Conservation (phyloP, 345 rosid genomes). For the Murraya koenigii region DNA sequence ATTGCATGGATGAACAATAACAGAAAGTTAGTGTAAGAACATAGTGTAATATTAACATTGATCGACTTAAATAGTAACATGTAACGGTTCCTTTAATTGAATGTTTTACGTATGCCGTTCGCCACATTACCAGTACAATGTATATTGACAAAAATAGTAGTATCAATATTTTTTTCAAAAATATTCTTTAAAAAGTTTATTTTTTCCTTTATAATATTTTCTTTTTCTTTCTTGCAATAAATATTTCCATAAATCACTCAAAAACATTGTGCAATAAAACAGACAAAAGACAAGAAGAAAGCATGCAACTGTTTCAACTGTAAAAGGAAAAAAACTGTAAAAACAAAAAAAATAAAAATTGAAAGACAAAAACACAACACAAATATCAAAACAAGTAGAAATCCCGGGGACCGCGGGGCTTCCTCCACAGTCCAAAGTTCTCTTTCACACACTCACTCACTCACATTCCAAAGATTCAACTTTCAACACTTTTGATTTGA, state of each 20-base stretch:
- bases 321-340: background rate
- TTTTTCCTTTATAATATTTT: too few species aligned
- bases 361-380: background rate
- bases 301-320: background rate
- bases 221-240: background rate
- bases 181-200: too few species aligned
- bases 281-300: background rate
- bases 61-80: too few species aligned
- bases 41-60: too few species aligned
- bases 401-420: background rate
- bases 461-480: background rate
- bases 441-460: background rate
- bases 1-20: too few species aligned
- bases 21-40: too few species aligned
- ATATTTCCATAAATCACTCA: background rate
- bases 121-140: too few species aligned
- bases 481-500: slow-evolving; percentile 22
- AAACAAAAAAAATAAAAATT: background rate
- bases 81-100: too few species aligned
- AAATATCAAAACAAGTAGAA: background rate
- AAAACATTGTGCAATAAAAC: background rate
- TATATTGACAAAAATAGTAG: too few species aligned
- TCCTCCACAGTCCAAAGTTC: background rate
- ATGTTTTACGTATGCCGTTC: too few species aligned
- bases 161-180: too few species aligned